Evolutionary conservation across 2,329 filamentous ascomycete species (phyloP).

Genomic region (Monosporascus sp.): DNA sequence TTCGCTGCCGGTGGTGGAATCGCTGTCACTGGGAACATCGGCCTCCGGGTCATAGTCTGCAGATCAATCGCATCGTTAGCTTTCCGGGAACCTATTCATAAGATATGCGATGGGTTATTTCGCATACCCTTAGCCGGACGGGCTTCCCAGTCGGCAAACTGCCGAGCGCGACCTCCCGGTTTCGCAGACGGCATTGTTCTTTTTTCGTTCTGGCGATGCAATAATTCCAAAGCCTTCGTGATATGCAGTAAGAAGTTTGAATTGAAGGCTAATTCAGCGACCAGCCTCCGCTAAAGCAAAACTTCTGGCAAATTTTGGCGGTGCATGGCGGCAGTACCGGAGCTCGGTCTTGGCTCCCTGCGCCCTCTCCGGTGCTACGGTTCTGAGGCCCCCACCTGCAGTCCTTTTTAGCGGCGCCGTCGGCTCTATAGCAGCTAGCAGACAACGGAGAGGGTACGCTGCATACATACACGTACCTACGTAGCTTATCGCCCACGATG

Average conservation of each 20-base stretch:
- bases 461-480: no score
- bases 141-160: conserved; percentile 59
- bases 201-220: not conserved
- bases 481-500: no score
- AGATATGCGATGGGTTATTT: no score
- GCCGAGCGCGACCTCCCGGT: conserved; percentile 48
- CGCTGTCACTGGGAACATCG: conserved; percentile 49
- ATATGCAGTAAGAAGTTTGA: not conserved
- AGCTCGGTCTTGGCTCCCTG: no score
- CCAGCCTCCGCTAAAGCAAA: conserved; percentile 9
- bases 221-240: no score
- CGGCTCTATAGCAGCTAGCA: no score
- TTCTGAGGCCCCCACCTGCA: no score
- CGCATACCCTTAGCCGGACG: conserved; percentile 53
- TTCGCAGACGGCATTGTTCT: conserved; percentile 24
- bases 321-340: conserved; percentile 38
- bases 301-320: conserved; percentile 44
- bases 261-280: not conserved
- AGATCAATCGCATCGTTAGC: conserved; percentile 8
- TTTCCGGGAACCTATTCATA: no score
- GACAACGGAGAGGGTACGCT: no score
- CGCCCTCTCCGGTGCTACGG: no score
- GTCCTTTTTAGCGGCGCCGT: no score
- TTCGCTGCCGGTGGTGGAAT: conserved; percentile 44
- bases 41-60: conserved; percentile 79